Conservation (phyloP, 306 rosid species). For the Gastrolobium villosum region DNA sequence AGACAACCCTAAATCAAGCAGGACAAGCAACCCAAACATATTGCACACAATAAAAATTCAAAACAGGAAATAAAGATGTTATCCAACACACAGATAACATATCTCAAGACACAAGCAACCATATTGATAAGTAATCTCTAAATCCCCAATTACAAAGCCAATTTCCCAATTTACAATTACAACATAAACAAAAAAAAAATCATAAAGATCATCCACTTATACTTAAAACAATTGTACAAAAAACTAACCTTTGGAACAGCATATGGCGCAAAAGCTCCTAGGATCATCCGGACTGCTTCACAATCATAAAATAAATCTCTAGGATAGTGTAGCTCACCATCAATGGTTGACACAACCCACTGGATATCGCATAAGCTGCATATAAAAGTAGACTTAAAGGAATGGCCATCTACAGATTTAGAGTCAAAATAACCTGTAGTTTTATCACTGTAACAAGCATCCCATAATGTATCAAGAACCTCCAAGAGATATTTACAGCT, state of each 20-base stretch:
- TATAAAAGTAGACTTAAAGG: conserved; percentile 80
- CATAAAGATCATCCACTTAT: neutral
- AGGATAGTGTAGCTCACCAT: conserved; percentile 77
- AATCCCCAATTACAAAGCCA: conserved; percentile 5
- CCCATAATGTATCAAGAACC: conserved; percentile 88
- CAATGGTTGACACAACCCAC: conserved; percentile 82
- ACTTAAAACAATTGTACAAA: conserved; percentile 23
- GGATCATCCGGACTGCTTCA: conserved; percentile 75
- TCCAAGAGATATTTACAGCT: conserved; percentile 77
- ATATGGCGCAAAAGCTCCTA: conserved; percentile 83
- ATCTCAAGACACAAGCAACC: conserved; percentile 9
- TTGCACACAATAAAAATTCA: neutral
- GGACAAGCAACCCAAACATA: conserved; percentile 24
- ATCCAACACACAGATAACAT: conserved; percentile 12
- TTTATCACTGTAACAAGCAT: conserved; percentile 79
- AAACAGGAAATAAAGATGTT: conserved; percentile 34
- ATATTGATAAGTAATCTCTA: neutral
- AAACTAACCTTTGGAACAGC: conserved; percentile 91
- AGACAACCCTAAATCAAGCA: neutral
- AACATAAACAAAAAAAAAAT: conserved; percentile 6
- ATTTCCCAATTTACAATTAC: conserved; percentile 19
- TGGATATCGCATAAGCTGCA: conserved; percentile 68
- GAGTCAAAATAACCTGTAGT: conserved; percentile 58
- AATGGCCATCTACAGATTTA: conserved; percentile 56
- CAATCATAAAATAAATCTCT: conserved; percentile 78